A percentile compares a stretch with the other conserved stretches of the same genome.
phyloP scores from a whole-genome alignment of 768 basidiomycete species.

The Clathrus columnatus region DNA sequence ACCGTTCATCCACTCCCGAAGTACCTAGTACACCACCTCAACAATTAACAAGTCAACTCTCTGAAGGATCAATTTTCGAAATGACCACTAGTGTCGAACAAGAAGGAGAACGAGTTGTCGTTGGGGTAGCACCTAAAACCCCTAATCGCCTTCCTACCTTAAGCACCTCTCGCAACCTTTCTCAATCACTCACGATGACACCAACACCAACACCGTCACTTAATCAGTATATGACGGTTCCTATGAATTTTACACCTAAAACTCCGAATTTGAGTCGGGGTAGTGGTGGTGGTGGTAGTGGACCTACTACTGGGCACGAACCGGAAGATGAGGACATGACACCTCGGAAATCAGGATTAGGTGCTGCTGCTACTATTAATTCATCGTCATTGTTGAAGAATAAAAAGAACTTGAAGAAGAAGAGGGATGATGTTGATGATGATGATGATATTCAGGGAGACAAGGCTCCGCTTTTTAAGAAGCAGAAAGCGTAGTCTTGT shows the following conservation, averaged over 20 bases:
- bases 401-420: not conserved
- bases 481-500: not conserved
- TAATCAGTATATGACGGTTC: constrained; percentile 6
- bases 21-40: not conserved
- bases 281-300: not conserved
- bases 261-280: not conserved
- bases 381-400: not conserved
- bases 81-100: no score
- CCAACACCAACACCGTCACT: not conserved
- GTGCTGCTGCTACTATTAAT: no score
- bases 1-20: not conserved
- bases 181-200: not conserved
- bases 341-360: no score
- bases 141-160: not conserved
- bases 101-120: not conserved
- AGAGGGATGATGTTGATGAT: not conserved
- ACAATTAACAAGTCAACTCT: not conserved
- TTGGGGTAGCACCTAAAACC: not conserved
- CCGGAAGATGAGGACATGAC: not conserved
- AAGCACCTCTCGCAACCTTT: not conserved
- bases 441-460: not conserved
- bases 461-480: not conserved
- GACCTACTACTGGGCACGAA: not conserved
- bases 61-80: constrained; percentile 1
- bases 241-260: constrained; percentile 1